A percentile compares a stretch with the other conserved stretches of the same genome.
These are phyloP conservation scores for Stephanocyclus meneghinianus DNA, from an alignment of 352 stramenopile genomes.

Conservation along the genomic window DNA sequence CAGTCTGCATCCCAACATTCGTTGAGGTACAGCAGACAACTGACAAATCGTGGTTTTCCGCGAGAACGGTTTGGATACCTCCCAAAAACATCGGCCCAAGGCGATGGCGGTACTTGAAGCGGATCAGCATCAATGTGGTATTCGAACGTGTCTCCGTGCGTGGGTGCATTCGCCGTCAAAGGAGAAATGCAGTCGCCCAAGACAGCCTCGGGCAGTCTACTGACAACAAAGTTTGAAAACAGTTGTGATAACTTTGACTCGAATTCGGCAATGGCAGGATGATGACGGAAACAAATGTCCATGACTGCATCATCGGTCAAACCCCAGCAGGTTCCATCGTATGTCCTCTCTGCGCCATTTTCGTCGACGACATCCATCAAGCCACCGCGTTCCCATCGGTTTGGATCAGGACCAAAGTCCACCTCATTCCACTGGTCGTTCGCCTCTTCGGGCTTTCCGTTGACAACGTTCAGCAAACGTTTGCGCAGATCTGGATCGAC, in stretches of 20 bases:
- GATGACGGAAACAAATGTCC: constrained; percentile 61
- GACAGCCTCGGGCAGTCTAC: constrained; percentile 52
- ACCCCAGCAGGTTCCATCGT: constrained; percentile 44
- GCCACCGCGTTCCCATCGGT: constrained; percentile 52
- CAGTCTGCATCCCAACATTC: constrained; percentile 65
- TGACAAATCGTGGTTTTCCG: constrained; percentile 75
- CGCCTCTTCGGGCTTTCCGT: constrained; percentile 30
- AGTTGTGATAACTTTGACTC: constrained; percentile 41
- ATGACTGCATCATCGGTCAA: constrained; percentile 53
- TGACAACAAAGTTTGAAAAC: constrained; percentile 56
- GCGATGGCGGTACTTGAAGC: constrained; percentile 43
- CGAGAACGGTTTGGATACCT: constrained; percentile 67
- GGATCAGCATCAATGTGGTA: constrained; percentile 68
- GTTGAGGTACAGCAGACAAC: constrained; percentile 75
- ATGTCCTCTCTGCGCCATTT: constrained; percentile 14
- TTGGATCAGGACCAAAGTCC: constrained; percentile 16
- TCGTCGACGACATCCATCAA: constrained; percentile 46
- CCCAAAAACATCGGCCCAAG: constrained; percentile 74
- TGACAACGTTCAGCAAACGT: constrained; percentile 53
- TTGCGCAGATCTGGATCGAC: constrained; percentile 45
- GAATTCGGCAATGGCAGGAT: constrained; percentile 58
- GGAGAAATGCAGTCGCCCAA: constrained; percentile 50
- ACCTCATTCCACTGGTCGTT: constrained; percentile 22
- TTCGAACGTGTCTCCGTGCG: constrained; percentile 42
- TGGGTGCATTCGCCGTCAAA: constrained; percentile 62